Conservation (phyloP, 164 flowering plant species). For the Vitis riparia region DNA sequence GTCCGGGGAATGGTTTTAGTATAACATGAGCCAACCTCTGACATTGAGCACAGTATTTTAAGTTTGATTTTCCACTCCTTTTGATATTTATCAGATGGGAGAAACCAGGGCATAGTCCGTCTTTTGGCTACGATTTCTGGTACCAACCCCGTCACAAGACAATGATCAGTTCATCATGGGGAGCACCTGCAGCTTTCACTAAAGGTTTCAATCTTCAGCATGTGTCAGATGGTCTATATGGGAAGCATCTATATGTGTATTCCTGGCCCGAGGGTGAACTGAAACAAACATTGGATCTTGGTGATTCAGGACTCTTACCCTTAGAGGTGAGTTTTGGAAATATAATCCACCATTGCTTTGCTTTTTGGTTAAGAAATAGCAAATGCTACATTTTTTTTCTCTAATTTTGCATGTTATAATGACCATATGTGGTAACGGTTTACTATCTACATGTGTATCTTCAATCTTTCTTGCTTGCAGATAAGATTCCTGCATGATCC, state of each 20-base stretch:
- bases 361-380: not conserved
- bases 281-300: constrained; percentile 92
- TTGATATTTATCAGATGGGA: constrained; percentile 72
- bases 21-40: no score
- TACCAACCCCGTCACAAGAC: constrained; percentile 93
- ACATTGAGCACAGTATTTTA: not conserved
- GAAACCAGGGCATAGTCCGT: constrained; percentile 91
- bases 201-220: constrained; percentile 87
- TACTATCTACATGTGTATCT: no score
- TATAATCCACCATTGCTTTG: not conserved
- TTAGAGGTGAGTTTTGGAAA: constrained; percentile 61
- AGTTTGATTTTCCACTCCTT: not conserved
- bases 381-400: no score
- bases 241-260: constrained; percentile 84
- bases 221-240: constrained; percentile 90
- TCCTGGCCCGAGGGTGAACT: constrained; percentile 95
- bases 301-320: constrained; percentile 79
- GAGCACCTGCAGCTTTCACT: constrained; percentile 92
- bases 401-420: not conserved
- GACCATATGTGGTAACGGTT: no score
- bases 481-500: constrained; percentile 93
- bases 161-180: constrained; percentile 99
- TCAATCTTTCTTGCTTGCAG: constrained; percentile 35
- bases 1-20: no score
- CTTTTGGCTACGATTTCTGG: constrained; percentile 96